Percentiles rank a stretch among this genome's conserved stretches.
phyloP scores from a whole-genome alignment of 1,139 yeast species.

The Schwanniomyces etchellsii region DNA sequence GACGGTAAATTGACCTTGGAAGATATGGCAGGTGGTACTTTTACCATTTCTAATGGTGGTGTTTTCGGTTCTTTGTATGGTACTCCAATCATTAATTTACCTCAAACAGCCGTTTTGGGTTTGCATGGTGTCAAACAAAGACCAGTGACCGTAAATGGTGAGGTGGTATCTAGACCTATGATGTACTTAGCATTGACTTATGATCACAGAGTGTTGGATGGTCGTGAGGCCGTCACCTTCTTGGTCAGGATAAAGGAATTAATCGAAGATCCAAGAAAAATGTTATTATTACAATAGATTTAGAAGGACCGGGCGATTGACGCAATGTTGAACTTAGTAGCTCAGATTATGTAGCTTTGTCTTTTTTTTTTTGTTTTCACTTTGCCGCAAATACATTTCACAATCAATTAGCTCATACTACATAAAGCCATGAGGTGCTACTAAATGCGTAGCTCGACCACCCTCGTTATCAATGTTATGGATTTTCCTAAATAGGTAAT shows the following conservation, averaged over 20 bases:
- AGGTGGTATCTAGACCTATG: slow-evolving; percentile 97
- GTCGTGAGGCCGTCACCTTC: slow-evolving; percentile 98
- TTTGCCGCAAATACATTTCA: too few species aligned
- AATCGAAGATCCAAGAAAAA: slow-evolving; percentile 98
- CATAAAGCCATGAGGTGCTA: too few species aligned
- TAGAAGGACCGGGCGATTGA: too few species aligned
- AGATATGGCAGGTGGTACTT: slow-evolving; percentile 99
- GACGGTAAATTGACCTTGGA: slow-evolving; percentile 94
- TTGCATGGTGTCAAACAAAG: slow-evolving; percentile 97
- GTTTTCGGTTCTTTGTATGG: slow-evolving; percentile 97
- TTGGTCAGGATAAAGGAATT: slow-evolving; percentile 92
- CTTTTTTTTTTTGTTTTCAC: slow-evolving; percentile 3
- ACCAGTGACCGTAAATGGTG: slow-evolving; percentile 94
- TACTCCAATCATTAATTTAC: slow-evolving; percentile 97
- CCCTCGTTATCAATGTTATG: too few species aligned
- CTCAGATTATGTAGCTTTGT: slow-evolving; percentile 2
- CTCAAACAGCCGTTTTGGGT: slow-evolving; percentile 97
- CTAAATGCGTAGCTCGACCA: too few species aligned
- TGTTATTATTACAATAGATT: slow-evolving; percentile 61
- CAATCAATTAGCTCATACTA: too few species aligned
- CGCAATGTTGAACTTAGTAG: slow-evolving; percentile 6
- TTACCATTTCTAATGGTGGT: slow-evolving; percentile 99
- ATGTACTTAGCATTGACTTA: slow-evolving; percentile 98
- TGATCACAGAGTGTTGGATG: slow-evolving; percentile 97
- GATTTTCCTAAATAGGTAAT: neutral